Percentiles rank a stretch among this genome's conserved stretches.
These are phyloP conservation scores for Arthrobotrys entomopaga DNA, from an alignment of 2,329 filamentous ascomycete genomes.

Conservation along the genomic window DNA sequence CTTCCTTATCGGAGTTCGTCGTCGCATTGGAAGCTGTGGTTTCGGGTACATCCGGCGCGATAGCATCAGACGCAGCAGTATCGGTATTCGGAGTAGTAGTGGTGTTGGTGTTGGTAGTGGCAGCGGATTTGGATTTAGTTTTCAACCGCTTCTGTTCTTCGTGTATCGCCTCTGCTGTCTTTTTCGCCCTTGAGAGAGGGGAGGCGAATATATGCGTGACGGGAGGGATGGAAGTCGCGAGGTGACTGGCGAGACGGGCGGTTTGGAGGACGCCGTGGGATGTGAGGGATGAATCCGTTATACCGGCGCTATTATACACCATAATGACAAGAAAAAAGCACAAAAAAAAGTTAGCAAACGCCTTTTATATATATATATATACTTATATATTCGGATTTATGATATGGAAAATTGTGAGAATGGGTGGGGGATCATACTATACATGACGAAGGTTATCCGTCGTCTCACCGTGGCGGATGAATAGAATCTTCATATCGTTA, in stretches of 20 bases:
- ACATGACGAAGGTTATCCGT: constrained; percentile 85
- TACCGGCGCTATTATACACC: constrained; percentile 72
- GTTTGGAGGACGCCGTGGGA: constrained; percentile 83
- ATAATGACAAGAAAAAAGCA: neutral
- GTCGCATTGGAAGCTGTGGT: constrained; percentile 61
- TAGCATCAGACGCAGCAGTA: constrained; percentile 52
- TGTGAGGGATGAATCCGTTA: constrained; percentile 81
- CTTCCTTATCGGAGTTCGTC: constrained; percentile 56
- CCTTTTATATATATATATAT: neutral
- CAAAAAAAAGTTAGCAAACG: neutral
- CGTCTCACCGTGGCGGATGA: constrained; percentile 88
- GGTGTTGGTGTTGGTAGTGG: too few relatives aligned
- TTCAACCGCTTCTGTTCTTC: constrained; percentile 60
- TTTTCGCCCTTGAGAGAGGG: constrained; percentile 76
- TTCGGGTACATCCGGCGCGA: constrained; percentile 49
- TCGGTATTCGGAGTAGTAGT: too few relatives aligned
- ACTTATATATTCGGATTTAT: constrained; percentile 57
- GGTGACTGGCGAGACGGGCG: constrained; percentile 76
- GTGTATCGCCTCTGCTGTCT: constrained; percentile 75
- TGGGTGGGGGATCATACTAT: constrained; percentile 69
- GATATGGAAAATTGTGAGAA: constrained; percentile 31
- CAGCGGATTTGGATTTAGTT: neutral
- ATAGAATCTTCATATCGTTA: constrained; percentile 66
- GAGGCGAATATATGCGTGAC: constrained; percentile 81
- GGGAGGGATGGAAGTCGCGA: constrained; percentile 70